Evolutionary conservation across 108 stramenopile genomes (phyloP), one percentile per base, ranked within the genome.

Genomic region (Discostella stelligeroides): DNA sequence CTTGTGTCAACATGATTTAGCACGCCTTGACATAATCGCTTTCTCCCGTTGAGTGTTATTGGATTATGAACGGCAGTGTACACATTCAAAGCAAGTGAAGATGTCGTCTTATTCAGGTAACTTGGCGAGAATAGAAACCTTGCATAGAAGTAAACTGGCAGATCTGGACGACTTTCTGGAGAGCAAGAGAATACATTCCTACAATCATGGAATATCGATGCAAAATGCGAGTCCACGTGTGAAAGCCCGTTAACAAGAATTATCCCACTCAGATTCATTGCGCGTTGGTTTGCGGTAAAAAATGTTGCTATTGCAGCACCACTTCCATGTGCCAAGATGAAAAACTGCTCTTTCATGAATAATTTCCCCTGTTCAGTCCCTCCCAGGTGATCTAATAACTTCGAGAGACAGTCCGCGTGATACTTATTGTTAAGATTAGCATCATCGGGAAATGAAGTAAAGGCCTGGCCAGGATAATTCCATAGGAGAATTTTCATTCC

Each of bases 401-500:
- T 86, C 25, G 78, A 60, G 14, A 93, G 69, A 60, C 87, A 88
- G 24, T 73, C 77, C 10, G 91, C 86, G 30, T 87, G 82, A 82
- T 89, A 95, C 69, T 90, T 89, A 67, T 95, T 95, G 80, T 93
- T 93, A 29, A 95, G 84, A 28, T 79, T 64, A 51, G 82, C 81
- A 23, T 81, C 83, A 27, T 85, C 75, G 7, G 88, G 51, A 85
- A 90, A 95, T 40, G 88, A 76, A 39, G 92, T 93, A 46, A 90
- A 93, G 4, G 94, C 94, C 68, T 95, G 94, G 7, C 94, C 94
- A 2, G 94, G 92, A 70, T 92, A 91, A 70, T 95, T 95, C 91
- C 92, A 95, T 14, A 95, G 50, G 37, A 95, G 75, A 27, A 88
- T 86, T 72, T 86, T 89, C 20, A 91, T 63, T 12, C 89, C 94